Conservation (phyloP, 2,329 filamentous ascomycete species). For the Xylariales sp. region DNA sequence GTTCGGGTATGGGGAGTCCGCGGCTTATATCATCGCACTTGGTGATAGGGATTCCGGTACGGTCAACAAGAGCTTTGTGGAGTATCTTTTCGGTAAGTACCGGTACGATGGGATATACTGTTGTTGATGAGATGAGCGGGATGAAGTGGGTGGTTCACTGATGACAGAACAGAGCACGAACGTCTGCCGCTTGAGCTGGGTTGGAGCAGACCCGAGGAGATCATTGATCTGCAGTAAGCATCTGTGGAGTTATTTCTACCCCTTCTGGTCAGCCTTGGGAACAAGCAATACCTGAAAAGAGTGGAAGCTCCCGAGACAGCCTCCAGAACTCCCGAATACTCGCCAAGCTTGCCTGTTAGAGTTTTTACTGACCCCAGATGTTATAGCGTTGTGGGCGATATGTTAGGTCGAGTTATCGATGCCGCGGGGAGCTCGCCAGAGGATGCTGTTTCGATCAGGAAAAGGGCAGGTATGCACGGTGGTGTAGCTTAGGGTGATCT, state of each 20-base stretch:
- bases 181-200: slow-evolving; percentile 3
- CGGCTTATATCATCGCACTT: background rate
- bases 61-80: background rate
- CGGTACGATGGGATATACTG: background rate
- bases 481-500: too few relatives aligned
- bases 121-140: background rate
- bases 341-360: too few relatives aligned
- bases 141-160: background rate
- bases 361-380: too few relatives aligned
- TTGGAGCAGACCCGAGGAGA: background rate
- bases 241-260: too few relatives aligned
- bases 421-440: background rate
- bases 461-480: too few relatives aligned
- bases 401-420: background rate
- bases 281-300: too few relatives aligned
- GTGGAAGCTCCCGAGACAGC: too few relatives aligned
- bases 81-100: slow-evolving; percentile 7
- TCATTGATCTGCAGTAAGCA: background rate
- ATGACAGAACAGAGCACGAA: background rate
- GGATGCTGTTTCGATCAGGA: too few relatives aligned
- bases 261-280: too few relatives aligned
- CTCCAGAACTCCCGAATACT: too few relatives aligned
- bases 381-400: background rate
- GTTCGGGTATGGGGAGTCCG: slow-evolving; percentile 1
- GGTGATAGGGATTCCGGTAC: background rate